Evolutionary conservation across 345 rosid species (phyloP), one percentile per base, ranked within the genome.

Genomic region (Microthlaspi erraticum): DNA sequence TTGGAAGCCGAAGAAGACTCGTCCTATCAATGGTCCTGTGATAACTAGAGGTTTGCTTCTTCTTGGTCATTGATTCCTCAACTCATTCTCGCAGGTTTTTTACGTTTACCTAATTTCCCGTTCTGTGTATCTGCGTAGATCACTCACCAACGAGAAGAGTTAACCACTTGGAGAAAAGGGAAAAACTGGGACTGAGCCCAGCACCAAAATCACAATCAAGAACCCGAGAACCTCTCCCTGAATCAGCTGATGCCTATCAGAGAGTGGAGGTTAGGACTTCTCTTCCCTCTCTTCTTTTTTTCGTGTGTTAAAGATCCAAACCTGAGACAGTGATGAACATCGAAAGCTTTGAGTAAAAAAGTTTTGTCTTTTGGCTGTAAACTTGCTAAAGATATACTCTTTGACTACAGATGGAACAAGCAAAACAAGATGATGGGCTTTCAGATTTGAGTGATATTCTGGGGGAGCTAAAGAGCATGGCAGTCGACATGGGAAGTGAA

Each of bases 1-100:
- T 5, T 94, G 99, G 99, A 94, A 91, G 80, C 98, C 97, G 5
- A 91, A 89, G 81, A 94, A 84, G 85, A 84, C 83, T 60, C 92
- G 82, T 64, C 70, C 77, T 33, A 83, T 94, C 7, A 72, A 56
- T 10, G 97, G 99, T 42, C 98, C 98, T 36, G 72, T 80, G 42
- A 69, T 82, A 34, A 85, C 88, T 33, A 78, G 82, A 83, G 95
- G 98, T 91, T 60, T 54, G 54, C 50, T 80, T 77, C 57, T 71
- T 57, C 57, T 71, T 57, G 66, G 10, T 62, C 51, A 48, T 8
- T 34, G 33, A 19, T 58, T 42, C 13, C 19, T 61, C 49, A 16
- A 1, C n/a, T 34, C 37, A 14, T 37, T 55, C 53, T 69, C 6
- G 31, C 36, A 11, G 58, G 31, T 52, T 2, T 45, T 17, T 44